Evolutionary conservation across 495 filamentous ascomycete species (phyloP).

Genomic region (Neurospora sp.): DNA sequence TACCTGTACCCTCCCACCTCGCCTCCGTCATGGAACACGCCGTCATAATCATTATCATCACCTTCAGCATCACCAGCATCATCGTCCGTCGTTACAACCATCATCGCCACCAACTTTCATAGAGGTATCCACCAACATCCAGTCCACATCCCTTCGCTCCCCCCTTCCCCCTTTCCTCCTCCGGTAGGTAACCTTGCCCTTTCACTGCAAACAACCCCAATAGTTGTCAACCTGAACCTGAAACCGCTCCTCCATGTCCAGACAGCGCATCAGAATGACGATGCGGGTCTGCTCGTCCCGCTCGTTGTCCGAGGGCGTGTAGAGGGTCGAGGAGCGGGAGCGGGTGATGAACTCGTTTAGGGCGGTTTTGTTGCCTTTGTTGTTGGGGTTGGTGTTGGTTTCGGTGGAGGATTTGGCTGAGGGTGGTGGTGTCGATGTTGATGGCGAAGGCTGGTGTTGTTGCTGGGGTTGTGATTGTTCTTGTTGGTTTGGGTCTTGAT

Average conservation of each 20-base stretch:
- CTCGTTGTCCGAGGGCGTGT: neutral
- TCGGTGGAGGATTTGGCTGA: no score
- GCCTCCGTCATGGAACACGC: neutral
- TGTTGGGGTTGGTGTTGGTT: neutral
- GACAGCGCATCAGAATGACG: neutral
- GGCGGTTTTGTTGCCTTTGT: neutral
- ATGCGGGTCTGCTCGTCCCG: neutral
- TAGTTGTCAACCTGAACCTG: neutral
- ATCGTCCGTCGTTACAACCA: neutral
- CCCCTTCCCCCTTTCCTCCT: neutral
- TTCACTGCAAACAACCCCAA: neutral
- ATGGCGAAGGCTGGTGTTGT: neutral
- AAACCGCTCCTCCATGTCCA: neutral
- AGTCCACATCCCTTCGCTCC: neutral
- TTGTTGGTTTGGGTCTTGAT: neutral
- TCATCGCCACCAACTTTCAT: neutral
- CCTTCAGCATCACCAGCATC: neutral
- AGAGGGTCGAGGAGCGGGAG: neutral
- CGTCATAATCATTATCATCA: neutral
- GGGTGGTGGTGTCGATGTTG: neutral
- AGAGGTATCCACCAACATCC: neutral
- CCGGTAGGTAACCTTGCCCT: no score
- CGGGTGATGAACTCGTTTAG: neutral
- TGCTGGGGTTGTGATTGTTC: neutral
- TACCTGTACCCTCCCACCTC: neutral